A percentile compares a stretch with the other conserved stretches of the same genome.
Conservation (phyloP, 1,139 yeast species). For the Pichia sp. region DNA sequence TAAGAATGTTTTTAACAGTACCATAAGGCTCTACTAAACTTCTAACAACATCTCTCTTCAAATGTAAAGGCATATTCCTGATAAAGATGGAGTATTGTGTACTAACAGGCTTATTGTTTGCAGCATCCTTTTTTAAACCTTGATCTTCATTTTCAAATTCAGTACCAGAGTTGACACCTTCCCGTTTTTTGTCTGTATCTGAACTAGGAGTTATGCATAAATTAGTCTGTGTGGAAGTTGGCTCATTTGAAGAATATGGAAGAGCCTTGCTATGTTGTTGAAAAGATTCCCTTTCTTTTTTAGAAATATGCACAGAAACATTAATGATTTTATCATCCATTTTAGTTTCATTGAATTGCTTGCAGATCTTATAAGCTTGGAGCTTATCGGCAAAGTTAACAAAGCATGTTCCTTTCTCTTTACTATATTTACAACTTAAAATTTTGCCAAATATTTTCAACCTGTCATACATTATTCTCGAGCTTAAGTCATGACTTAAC, state of each 20-base stretch:
- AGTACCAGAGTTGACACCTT: background rate
- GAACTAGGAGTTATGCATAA: background rate
- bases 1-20: constrained; percentile 37
- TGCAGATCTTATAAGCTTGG: constrained; percentile 39
- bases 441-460: constrained; percentile 40
- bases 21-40: constrained; percentile 39
- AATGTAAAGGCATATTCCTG: constrained; percentile 40
- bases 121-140: background rate
- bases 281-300: constrained; percentile 28
- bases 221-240: background rate
- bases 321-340: constrained; percentile 28
- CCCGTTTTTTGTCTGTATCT: background rate
- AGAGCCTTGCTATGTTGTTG: constrained; percentile 1
- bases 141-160: background rate
- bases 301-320: constrained; percentile 43
- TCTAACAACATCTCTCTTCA: constrained; percentile 35
- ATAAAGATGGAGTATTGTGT: constrained; percentile 40
- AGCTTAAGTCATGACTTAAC: constrained; percentile 35
- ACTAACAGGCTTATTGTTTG: constrained; percentile 12
- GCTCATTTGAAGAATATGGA: background rate
- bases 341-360: constrained; percentile 31
- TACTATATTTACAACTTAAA: constrained; percentile 42
- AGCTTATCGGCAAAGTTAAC: constrained; percentile 39
- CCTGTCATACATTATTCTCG: constrained; percentile 41
- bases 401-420: constrained; percentile 42